These are phyloP conservation scores for Amylostereum chailletii DNA, from an alignment of 1,284 basidiomycete species.

Conservation along the genomic window DNA sequence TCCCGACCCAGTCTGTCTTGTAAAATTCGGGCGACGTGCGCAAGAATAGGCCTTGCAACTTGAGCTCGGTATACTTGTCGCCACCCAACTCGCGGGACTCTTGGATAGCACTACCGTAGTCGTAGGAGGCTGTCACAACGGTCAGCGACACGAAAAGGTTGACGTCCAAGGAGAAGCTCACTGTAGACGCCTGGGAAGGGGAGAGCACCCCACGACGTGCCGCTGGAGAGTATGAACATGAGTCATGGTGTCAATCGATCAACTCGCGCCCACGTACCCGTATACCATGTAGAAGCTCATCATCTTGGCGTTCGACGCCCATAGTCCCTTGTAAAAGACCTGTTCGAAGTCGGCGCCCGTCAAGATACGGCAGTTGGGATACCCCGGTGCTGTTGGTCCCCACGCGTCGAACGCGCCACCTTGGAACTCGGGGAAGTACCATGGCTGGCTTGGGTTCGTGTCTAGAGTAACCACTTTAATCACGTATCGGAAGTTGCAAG, in stretches of 20 bases:
- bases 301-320: constrained; percentile 70
- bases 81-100: constrained; percentile 61
- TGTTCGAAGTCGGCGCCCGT: constrained; percentile 66
- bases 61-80: constrained; percentile 63
- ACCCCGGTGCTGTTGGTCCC: constrained; percentile 57
- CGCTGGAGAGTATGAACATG: constrained; percentile 29
- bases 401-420: constrained; percentile 70
- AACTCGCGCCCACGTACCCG: constrained; percentile 33
- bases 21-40: constrained; percentile 68
- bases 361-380: constrained; percentile 40
- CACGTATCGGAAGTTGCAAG: neutral
- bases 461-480: constrained; percentile 1
- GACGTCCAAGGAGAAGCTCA: constrained; percentile 13
- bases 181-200: constrained; percentile 62
- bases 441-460: constrained; percentile 50
- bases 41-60: constrained; percentile 66
- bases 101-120: constrained; percentile 59
- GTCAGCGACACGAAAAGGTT: neutral
- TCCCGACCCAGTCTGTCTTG: constrained; percentile 67
- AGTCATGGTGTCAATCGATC: neutral
- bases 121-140: constrained; percentile 37
- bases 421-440: constrained; percentile 64
- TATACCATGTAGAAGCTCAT: constrained; percentile 77
- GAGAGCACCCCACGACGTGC: constrained; percentile 72
- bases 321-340: constrained; percentile 67